These are phyloP conservation scores for Mesostigma viride DNA, from an alignment of 139 green algal species.

Conservation along the genomic window DNA sequence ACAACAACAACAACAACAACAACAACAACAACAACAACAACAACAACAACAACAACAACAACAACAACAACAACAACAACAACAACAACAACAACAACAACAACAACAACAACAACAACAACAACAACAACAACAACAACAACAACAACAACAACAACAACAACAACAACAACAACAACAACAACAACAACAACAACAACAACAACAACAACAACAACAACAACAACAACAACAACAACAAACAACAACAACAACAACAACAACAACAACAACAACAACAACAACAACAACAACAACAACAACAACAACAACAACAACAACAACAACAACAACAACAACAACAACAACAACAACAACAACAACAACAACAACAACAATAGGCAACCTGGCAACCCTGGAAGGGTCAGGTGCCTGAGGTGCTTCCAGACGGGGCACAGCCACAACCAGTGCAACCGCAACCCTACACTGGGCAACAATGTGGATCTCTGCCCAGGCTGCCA, in stretches of 20 bases:
- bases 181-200: neutral
- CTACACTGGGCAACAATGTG: too few species aligned
- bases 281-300: neutral
- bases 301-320: neutral
- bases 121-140: neutral
- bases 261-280: neutral
- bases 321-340: neutral
- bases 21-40: neutral
- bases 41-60: neutral
- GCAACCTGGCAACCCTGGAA: too few species aligned
- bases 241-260: too few species aligned
- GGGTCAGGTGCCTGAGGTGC: too few species aligned
- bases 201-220: neutral
- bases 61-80: neutral
- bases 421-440: too few species aligned
- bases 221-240: neutral
- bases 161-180: neutral
- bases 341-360: neutral
- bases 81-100: neutral
- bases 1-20: too few species aligned
- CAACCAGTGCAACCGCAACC: too few species aligned
- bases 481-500: too few species aligned
- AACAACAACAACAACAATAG: neutral
- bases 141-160: neutral
- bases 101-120: neutral